A percentile compares a stretch with the other conserved stretches of the same genome.
Conservation (phyloP, 805 yeast species). For the Lipomyces chichibuensis region DNA sequence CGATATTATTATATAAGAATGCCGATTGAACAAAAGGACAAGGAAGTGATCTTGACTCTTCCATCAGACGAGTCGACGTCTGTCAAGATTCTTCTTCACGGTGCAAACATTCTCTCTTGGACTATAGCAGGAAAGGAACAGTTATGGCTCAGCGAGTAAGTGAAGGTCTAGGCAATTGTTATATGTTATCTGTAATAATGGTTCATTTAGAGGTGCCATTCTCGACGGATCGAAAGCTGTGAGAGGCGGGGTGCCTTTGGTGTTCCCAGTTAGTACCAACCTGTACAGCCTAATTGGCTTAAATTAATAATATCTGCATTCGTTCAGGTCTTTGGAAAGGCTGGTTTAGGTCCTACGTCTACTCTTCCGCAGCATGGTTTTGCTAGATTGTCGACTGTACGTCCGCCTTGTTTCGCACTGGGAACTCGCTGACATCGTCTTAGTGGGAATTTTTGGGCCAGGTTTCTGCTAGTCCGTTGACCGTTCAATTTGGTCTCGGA, state of each 20-base stretch:
- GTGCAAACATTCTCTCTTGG: slow-evolving; percentile 92
- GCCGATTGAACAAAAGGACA: slow-evolving; percentile 70
- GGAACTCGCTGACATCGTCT: neutral
- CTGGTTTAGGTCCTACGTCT: slow-evolving; percentile 59
- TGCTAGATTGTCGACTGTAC: slow-evolving; percentile 71
- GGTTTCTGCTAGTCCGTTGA: slow-evolving; percentile 65
- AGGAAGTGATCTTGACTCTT: slow-evolving; percentile 61
- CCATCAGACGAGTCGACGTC: slow-evolving; percentile 56
- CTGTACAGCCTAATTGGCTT: neutral
- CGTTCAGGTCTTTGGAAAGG: slow-evolving; percentile 59
- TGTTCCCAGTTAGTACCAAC: slow-evolving; percentile 65
- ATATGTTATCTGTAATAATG: neutral
- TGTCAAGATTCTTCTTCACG: slow-evolving; percentile 76
- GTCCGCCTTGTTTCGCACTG: neutral
- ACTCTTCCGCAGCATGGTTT: slow-evolving; percentile 94
- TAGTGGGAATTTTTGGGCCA: slow-evolving; percentile 94
- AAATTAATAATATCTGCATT: neutral
- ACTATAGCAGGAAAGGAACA: slow-evolving; percentile 69
- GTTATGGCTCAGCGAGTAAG: slow-evolving; percentile 61
- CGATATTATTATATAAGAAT: slow-evolving; percentile 43
- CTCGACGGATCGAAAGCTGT: slow-evolving; percentile 93
- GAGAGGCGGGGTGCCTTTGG: slow-evolving; percentile 96
- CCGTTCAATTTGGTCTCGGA: slow-evolving; percentile 87
- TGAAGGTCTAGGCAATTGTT: neutral
- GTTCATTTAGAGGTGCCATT: slow-evolving; percentile 66